A percentile compares a stretch with the other conserved stretches of the same genome.
Conservation (phyloP, 75 land plant genomes). For the Pseudotsuga menziesii region DNA sequence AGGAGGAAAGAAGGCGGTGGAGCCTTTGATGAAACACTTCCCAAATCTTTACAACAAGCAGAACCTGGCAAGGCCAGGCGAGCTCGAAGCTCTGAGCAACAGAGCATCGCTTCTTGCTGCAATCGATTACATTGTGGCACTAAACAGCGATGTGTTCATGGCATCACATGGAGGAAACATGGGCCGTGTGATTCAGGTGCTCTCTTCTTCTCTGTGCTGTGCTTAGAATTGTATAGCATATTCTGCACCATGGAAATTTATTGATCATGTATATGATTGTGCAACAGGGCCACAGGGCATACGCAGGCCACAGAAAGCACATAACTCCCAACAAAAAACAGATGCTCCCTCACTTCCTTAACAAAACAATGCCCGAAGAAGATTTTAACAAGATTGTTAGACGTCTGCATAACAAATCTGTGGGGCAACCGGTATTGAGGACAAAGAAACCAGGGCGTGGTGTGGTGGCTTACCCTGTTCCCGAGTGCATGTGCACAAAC, state of each 20-base stretch:
- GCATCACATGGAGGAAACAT: conserved; percentile 92
- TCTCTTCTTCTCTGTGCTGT: no score
- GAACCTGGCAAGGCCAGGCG: conserved; percentile 53
- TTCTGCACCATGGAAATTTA: background rate
- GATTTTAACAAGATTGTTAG: conserved; percentile 46
- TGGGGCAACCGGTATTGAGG: conserved; percentile 48
- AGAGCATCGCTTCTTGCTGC: conserved; percentile 76
- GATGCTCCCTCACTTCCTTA: conserved; percentile 50
- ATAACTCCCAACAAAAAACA: conserved; percentile 79
- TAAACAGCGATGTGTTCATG: conserved; percentile 79
- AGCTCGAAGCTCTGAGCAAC: conserved; percentile 51
- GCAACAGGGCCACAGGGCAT: conserved; percentile 72
- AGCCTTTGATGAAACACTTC: conserved; percentile 54
- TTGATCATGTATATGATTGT: background rate
- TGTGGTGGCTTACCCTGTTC: conserved; percentile 68
- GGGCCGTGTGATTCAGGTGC: conserved; percentile 67
- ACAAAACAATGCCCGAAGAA: conserved; percentile 34
- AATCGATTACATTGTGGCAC: conserved; percentile 67
- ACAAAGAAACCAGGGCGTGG: conserved; percentile 44
- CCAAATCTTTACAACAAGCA: conserved; percentile 69
- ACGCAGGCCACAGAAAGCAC: conserved; percentile 71
- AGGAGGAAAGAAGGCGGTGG: conserved; percentile 57
- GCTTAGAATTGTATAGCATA: no score
- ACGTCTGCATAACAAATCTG: conserved; percentile 37
- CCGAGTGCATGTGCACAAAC: conserved; percentile 80